A percentile compares a stretch with the other conserved stretches of the same genome.
phyloP scores from a whole-genome alignment of 371 early-diverging fungal species.

The Phascolomyces articulosus region DNA sequence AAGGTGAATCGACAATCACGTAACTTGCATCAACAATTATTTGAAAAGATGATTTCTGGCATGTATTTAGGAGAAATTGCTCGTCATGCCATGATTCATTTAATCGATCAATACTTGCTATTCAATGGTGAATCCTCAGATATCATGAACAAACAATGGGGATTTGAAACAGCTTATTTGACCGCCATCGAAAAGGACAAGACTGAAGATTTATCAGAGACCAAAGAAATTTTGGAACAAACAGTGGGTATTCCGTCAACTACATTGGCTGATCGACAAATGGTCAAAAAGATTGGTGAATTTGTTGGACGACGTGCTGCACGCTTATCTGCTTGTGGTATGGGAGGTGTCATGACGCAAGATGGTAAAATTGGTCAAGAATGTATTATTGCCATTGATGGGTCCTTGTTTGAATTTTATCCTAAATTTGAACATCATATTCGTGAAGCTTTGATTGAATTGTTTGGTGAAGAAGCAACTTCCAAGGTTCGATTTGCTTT shows the following conservation, averaged over 20 bases:
- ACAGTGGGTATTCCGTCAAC: constrained; percentile 69
- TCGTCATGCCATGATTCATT: constrained; percentile 70
- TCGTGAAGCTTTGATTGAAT: constrained; percentile 66
- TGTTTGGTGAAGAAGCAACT: constrained; percentile 65
- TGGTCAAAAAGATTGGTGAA: constrained; percentile 78
- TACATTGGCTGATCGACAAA: constrained; percentile 78
- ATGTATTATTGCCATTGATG: constrained; percentile 74
- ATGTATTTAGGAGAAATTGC: constrained; percentile 84
- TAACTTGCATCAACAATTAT: constrained; percentile 65
- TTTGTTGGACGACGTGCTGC: constrained; percentile 90
- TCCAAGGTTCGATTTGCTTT: constrained; percentile 42
- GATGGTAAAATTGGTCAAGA: constrained; percentile 20
- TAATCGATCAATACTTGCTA: constrained; percentile 54
- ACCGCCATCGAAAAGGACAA: constrained; percentile 86
- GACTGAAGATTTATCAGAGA: constrained; percentile 63
- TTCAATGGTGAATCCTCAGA: constrained; percentile 63
- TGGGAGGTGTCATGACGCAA: constrained; percentile 77
- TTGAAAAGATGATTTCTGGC: constrained; percentile 85
- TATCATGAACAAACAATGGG: constrained; percentile 74
- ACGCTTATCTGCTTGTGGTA: constrained; percentile 79
- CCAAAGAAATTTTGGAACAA: constrained; percentile 76
- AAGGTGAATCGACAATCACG: constrained; percentile 63
- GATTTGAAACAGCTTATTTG: constrained; percentile 92
- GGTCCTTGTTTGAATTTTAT: constrained; percentile 89
- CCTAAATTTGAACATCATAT: constrained; percentile 85